Conservation (phyloP, 1,139 yeast genomes). For the Yamadazyma atlantica region DNA sequence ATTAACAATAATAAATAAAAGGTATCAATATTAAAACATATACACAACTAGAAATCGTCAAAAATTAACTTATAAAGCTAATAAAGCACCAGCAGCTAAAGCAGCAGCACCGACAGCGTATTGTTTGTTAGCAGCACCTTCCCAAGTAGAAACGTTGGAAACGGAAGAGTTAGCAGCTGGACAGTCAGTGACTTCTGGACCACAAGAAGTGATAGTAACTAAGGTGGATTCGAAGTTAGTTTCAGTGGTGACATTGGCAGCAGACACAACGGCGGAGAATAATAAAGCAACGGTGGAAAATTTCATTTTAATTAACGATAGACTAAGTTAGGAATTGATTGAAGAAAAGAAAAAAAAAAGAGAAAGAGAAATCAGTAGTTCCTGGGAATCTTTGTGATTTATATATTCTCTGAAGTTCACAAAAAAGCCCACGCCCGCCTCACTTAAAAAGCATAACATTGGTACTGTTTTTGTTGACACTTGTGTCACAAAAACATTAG, state of each 20-base stretch:
- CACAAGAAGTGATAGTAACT: constrained; percentile 46
- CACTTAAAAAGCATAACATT: neutral
- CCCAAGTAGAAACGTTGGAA: constrained; percentile 37
- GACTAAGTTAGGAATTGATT: constrained; percentile 17
- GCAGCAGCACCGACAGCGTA: constrained; percentile 47
- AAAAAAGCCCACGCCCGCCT: constrained; percentile 1
- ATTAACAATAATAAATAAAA: constrained; percentile 5
- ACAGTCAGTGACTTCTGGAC: constrained; percentile 38
- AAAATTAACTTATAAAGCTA: constrained; percentile 39
- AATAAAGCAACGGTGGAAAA: constrained; percentile 21
- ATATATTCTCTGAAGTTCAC: constrained; percentile 1
- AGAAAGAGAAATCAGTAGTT: constrained; percentile 3
- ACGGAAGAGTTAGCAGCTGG: constrained; percentile 35
- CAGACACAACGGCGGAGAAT: constrained; percentile 34
- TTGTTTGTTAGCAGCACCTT: constrained; percentile 31
- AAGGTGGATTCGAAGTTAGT: constrained; percentile 28
- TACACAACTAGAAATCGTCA: constrained; percentile 5
- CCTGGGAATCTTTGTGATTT: constrained; percentile 1
- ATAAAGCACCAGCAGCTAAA: constrained; percentile 50
- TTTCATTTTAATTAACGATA: constrained; percentile 20
- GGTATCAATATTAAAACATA: constrained; percentile 19
- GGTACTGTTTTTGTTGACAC: constrained; percentile 2
- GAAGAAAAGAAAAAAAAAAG: constrained; percentile 8
- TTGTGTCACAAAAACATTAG: neutral
- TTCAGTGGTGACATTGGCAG: constrained; percentile 31